Evolutionary conservation across 129 eudicot genomes (phyloP), one percentile per base, ranked within the genome.

Genomic region (Flaveria robusta): DNA sequence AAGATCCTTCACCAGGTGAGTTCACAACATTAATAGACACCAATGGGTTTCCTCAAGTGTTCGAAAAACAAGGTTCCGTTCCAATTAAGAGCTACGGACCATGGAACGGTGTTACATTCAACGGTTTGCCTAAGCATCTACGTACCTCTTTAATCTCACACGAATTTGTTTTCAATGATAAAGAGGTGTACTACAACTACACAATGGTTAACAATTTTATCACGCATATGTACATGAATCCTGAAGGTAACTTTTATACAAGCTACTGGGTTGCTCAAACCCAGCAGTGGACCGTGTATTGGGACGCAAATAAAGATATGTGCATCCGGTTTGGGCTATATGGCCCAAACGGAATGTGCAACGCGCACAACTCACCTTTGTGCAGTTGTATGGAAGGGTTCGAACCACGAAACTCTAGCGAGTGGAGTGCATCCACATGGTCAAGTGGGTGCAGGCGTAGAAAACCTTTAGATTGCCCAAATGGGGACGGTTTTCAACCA

Each of bases 351-450:
- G 80, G 80, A 65, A 66, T 6, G 65, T 76, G 85, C 46, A 76
- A 76, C 60, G 10, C 50, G 63, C 7, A 42, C 3, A 76, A 49
- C 9, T 50, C 77, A n/a, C 73, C 77, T 1, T 18, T 47, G 18
- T 81, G 85, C 19, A 22, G 52, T 9, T 81, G 85, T 62, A 59
- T 81, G 77, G 74, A 62, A 54, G 81, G 85, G 56, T 81, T 81
- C 8, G 69, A 26, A 41, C 85, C 85, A 29, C 79, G 15, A 31
- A 68, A 81, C 26, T 31, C 8, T 15, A 81, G 23, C 7, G 85
- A 69, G 34, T 76, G 85, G 85, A 62, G 76, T 41, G 78, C 62
- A 15, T 68, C 71, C 7, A 49, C 34, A 46, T 81, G 85, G 85
- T 67, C 81, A 46, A 76, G 59, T 62, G 85, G 85, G 6, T 81